A percentile compares a stretch with the other conserved stretches of the same genome.
Conservation (phyloP, 2,329 filamentous ascomycete species). For the Neonectria hederae region DNA sequence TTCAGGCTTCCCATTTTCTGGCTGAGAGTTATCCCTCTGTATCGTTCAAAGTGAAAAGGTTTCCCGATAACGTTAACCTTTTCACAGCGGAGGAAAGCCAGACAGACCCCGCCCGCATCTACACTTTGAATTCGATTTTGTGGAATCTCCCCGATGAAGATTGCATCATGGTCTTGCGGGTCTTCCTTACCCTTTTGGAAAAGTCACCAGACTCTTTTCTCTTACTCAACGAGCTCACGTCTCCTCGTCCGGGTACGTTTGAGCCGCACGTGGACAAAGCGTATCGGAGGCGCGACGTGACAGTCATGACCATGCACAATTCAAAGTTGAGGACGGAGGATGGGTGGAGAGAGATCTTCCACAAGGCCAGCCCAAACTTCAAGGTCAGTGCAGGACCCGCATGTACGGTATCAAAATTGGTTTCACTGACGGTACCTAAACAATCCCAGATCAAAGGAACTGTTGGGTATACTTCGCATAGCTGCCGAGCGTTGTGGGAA, state of each 20-base stretch:
- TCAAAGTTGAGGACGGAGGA: conserved; percentile 26
- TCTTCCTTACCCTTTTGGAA: conserved; percentile 43
- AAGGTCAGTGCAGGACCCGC: conserved; percentile 1
- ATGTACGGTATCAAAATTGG: not conserved
- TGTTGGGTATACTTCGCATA: conserved; percentile 25
- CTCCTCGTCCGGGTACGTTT: conserved; percentile 23
- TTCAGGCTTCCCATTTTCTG: conserved; percentile 14
- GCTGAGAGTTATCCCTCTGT: conserved; percentile 10
- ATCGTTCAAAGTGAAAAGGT: not conserved
- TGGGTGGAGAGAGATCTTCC: conserved; percentile 28
- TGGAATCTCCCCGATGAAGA: conserved; percentile 32
- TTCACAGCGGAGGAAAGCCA: not conserved
- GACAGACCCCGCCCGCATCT: conserved; percentile 6
- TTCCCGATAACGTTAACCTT: not conserved
- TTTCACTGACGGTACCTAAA: not conserved
- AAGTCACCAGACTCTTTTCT: conserved; percentile 8
- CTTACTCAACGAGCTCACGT: conserved; percentile 32
- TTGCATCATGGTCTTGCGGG: conserved; percentile 36
- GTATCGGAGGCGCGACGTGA: conserved; percentile 34
- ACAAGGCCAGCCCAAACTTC: conserved; percentile 8
- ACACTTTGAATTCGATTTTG: conserved; percentile 27
- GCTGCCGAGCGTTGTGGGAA: conserved; percentile 32
- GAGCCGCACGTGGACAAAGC: conserved; percentile 28
- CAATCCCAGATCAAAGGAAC: conserved; percentile 2
- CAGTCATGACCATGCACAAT: conserved; percentile 39